Percentiles rank a stretch among this genome's conserved stretches.
Conservation (phyloP, 306 rosid genomes). For the Coriaria nepalensis region DNA sequence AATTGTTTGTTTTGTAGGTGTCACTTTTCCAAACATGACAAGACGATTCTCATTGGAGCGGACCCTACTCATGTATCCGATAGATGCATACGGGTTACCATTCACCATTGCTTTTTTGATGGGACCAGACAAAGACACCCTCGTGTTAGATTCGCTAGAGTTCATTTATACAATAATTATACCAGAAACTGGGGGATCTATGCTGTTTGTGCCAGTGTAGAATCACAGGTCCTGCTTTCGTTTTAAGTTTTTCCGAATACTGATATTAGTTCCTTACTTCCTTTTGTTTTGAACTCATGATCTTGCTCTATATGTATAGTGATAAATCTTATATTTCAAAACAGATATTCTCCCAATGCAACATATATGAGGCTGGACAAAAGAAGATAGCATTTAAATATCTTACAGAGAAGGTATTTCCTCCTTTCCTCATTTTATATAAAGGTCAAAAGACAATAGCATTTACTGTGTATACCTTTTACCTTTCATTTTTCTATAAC, state of each 20-base stretch:
- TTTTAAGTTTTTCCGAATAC: too few species aligned
- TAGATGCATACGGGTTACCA: slow-evolving; percentile 77
- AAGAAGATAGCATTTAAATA: slow-evolving; percentile 79
- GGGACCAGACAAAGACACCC: slow-evolving; percentile 95
- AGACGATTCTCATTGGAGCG: slow-evolving; percentile 84
- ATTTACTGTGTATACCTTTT: too few species aligned
- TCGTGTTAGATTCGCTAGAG: slow-evolving; percentile 76
- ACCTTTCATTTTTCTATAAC: not conserved
- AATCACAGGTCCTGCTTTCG: slow-evolving; percentile 47
- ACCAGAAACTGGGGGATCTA: slow-evolving; percentile 95
- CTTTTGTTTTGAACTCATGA: too few species aligned
- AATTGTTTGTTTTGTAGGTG: slow-evolving; percentile 38
- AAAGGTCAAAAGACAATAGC: too few species aligned
- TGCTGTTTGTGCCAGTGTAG: slow-evolving; percentile 97
- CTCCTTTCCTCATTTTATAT: slow-evolving; percentile 7
- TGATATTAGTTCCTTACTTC: too few species aligned
- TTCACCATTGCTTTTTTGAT: slow-evolving; percentile 91
- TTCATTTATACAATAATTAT: slow-evolving; percentile 81
- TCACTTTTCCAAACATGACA: slow-evolving; percentile 71
- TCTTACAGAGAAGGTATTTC: slow-evolving; percentile 63
- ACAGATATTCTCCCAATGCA: slow-evolving; percentile 83
- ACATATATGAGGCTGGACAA: slow-evolving; percentile 95
- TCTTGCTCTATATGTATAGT: too few species aligned
- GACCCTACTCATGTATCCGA: slow-evolving; percentile 66
- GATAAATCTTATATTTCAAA: not conserved